These are phyloP conservation scores for Trichoderma pleuroti DNA, from an alignment of 2,329 filamentous ascomycete species.

Conservation along the genomic window DNA sequence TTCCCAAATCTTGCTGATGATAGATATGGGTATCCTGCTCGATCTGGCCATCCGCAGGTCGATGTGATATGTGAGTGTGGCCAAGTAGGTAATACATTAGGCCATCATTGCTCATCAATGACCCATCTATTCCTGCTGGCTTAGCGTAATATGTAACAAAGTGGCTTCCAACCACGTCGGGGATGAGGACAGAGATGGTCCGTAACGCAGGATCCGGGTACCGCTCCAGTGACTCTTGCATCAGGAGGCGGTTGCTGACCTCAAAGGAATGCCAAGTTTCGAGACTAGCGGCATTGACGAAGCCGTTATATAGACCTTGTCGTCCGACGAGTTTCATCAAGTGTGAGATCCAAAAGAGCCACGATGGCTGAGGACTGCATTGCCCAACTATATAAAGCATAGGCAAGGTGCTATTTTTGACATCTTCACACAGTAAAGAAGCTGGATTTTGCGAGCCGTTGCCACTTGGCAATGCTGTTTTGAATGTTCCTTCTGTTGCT, in stretches of 20 bases:
- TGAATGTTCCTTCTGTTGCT: neutral
- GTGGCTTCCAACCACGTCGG: neutral
- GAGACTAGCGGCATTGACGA: neutral
- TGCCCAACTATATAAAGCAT: conserved; percentile 10
- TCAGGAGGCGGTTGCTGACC: neutral
- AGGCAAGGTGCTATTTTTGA: neutral
- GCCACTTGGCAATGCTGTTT: neutral
- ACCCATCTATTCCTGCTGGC: neutral
- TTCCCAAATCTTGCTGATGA: neutral
- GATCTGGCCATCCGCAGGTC: neutral
- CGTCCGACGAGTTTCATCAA: neutral
- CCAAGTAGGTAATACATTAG: conserved; percentile 3
- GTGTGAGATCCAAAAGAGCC: conserved; percentile 3
- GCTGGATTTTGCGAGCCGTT: neutral
- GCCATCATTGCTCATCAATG: neutral
- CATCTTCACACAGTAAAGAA: neutral
- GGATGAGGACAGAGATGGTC: neutral
- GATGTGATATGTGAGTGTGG: neutral
- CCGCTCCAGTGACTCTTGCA: neutral
- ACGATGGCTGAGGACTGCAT: neutral
- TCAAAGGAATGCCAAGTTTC: conserved; percentile 7
- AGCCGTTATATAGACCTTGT: neutral
- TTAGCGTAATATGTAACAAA: neutral
- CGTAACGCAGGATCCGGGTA: neutral
- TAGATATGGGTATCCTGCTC: neutral